These are phyloP conservation scores for Ceratocystis papillata DNA, from an alignment of 2,329 filamentous ascomycete genomes.

Conservation along the genomic window DNA sequence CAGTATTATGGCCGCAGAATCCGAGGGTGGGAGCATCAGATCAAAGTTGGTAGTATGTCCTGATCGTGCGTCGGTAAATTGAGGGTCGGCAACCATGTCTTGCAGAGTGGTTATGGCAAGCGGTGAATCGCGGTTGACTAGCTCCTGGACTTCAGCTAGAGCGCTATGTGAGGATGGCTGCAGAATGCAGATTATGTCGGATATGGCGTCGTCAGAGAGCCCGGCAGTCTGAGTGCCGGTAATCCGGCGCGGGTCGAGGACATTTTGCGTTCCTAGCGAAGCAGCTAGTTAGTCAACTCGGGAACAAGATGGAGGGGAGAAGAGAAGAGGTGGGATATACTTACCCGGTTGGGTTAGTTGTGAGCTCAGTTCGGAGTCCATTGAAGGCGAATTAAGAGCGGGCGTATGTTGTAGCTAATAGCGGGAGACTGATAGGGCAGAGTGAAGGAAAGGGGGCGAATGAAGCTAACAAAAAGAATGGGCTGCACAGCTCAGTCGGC, in stretches of 20 bases:
- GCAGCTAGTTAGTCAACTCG: neutral
- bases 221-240: constrained; percentile 63
- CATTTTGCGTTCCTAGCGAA: constrained; percentile 58
- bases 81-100: constrained; percentile 38
- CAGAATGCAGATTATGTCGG: constrained; percentile 81
- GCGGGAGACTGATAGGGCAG: neutral
- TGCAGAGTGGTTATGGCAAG: constrained; percentile 42
- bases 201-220: constrained; percentile 68
- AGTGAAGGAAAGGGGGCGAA: neutral
- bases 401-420: neutral
- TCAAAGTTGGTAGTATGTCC: constrained; percentile 42
- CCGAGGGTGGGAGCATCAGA: constrained; percentile 38
- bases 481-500: too few species aligned
- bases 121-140: constrained; percentile 39
- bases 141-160: constrained; percentile 52
- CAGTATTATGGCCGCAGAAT: constrained; percentile 59
- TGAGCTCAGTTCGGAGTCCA: constrained; percentile 35
- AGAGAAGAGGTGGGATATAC: neutral
- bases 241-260: constrained; percentile 67
- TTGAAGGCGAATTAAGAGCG: constrained; percentile 28
- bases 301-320: neutral
- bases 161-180: constrained; percentile 67
- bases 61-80: constrained; percentile 41
- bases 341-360: constrained; percentile 23
- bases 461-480: neutral